Base-by-base conservation (phyloP, 1,139 yeast genomes). In the Saccharomyces hybrid region DNA sequence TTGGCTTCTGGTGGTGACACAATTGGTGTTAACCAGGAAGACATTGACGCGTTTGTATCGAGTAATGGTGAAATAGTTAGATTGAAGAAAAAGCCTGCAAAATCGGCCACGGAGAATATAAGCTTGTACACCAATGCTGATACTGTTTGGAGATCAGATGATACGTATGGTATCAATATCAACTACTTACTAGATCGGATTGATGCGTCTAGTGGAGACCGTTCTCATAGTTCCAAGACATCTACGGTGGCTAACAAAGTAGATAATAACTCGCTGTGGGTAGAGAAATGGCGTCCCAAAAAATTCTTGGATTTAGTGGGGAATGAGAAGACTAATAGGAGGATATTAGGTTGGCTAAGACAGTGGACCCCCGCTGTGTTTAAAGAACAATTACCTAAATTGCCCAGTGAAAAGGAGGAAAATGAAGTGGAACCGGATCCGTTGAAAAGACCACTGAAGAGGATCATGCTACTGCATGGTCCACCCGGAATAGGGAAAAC, bases 401-500 rank as follows among this genome's bases (percentile, higher is more conserved):
- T 53, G 4, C 54, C 57, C 2, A 47, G 50, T 5, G 52, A 55
- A 16, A 53, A 54, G 2, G 58, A 52, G 26, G 53, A 48, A 5
- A 54, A 49, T 3, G 51, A 49, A 3, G 51, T 52, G 19, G 44
- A 38, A 19, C 54, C 59, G 0, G 96, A 89, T 67, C 77, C 80
- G 0, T 74, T 79, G 48, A 82, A 84, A 5, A 76, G 98, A 51
- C 98, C 98, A 0, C 73, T 70, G n/a, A 78, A 77, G 54, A 86
- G 82, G 60, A 77, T 93, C 0, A 68, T 93, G 44, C 73, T 93
- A 50, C 78, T 93, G 2, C 89, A 86, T 67, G 99, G 99, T 0
- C 95, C 97, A 0, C 91, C 97, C 0, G 99, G 99, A 1, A 78
- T 88, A n/a, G 99, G 99, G 5, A 93, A 93, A 68, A 93, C 99